Evolutionary conservation across 352 stramenopile genomes (phyloP).

Genomic region (Globisporangium radiosum): DNA sequence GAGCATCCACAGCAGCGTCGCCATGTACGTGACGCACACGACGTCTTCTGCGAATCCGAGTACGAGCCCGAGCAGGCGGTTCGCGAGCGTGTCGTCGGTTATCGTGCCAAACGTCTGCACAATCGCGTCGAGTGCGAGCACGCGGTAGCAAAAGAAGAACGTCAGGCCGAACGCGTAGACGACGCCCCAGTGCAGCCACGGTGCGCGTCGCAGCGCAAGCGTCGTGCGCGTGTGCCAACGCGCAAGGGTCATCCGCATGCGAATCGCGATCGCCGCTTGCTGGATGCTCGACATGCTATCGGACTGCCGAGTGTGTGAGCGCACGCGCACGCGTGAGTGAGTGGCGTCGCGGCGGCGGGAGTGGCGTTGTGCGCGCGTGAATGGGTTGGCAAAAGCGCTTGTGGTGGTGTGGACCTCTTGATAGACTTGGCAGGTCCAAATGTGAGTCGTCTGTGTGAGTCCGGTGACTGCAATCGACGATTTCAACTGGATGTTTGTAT

Average conservation of each 20-base stretch:
- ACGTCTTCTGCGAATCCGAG: slow-evolving; percentile 21
- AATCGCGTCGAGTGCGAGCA: slow-evolving; percentile 11
- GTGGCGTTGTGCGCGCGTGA: no score
- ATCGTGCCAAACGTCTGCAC: slow-evolving; percentile 21
- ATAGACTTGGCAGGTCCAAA: no score
- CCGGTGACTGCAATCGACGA: no score
- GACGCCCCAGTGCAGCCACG: slow-evolving; percentile 14
- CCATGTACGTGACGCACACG: slow-evolving; percentile 26
- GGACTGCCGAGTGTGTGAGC: neutral
- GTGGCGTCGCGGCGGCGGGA: neutral
- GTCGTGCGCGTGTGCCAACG: neutral
- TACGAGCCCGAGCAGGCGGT: slow-evolving; percentile 11
- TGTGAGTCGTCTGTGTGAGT: no score
- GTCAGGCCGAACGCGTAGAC: slow-evolving; percentile 13
- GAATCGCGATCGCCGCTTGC: neutral
- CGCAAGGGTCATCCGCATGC: no score
- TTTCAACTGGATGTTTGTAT: no score
- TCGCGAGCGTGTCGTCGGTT: slow-evolving; percentile 11
- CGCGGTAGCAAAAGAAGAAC: slow-evolving; percentile 19
- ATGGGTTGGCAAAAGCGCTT: no score
- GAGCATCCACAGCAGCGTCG: slow-evolving; percentile 14
- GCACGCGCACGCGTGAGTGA: neutral
- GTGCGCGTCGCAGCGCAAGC: neutral
- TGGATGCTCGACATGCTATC: neutral
- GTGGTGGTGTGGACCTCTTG: no score